These are phyloP conservation scores for Fusarium scirpi DNA, from an alignment of 2,329 filamentous ascomycete species.

Conservation along the genomic window DNA sequence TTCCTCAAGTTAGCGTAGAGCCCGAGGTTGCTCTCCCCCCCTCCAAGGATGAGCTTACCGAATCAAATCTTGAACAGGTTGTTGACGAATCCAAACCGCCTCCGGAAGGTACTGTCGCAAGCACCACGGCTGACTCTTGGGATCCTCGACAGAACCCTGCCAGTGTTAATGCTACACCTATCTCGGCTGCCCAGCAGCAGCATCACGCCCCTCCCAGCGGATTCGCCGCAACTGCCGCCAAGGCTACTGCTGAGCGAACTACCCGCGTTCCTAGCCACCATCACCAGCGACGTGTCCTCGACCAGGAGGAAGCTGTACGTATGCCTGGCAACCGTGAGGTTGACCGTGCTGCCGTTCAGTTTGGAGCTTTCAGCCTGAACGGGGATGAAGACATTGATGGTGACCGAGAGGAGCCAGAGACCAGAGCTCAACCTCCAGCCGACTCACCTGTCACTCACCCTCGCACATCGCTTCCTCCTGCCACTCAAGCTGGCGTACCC, in stretches of 20 bases:
- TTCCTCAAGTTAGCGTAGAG: slow-evolving; percentile 48
- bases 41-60: slow-evolving; percentile 85
- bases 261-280: slow-evolving; percentile 78
- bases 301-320: slow-evolving; percentile 97
- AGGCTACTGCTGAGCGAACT: slow-evolving; percentile 74
- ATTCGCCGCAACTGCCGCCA: slow-evolving; percentile 83
- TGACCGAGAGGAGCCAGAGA: slow-evolving; percentile 94
- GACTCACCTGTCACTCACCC: slow-evolving; percentile 91
- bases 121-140: slow-evolving; percentile 88
- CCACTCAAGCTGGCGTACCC: slow-evolving; percentile 65
- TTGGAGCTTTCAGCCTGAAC: slow-evolving; percentile 93
- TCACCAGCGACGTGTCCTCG: slow-evolving; percentile 81
- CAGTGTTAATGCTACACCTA: slow-evolving; percentile 73
- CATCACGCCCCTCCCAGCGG: slow-evolving; percentile 72
- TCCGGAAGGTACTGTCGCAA: slow-evolving; percentile 84
- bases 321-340: slow-evolving; percentile 98
- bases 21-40: slow-evolving; percentile 67
- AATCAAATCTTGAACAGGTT: slow-evolving; percentile 92
- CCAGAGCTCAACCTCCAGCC: slow-evolving; percentile 89
- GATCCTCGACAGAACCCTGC: slow-evolving; percentile 73
- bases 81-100: slow-evolving; percentile 83
- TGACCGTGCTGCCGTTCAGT: slow-evolving; percentile 92
- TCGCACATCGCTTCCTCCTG: slow-evolving; percentile 86
- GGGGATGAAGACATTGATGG: slow-evolving; percentile 92
- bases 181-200: slow-evolving; percentile 73